These are phyloP conservation scores for Phytophthora meadii DNA, from an alignment of 352 stramenopile genomes.

Conservation along the genomic window DNA sequence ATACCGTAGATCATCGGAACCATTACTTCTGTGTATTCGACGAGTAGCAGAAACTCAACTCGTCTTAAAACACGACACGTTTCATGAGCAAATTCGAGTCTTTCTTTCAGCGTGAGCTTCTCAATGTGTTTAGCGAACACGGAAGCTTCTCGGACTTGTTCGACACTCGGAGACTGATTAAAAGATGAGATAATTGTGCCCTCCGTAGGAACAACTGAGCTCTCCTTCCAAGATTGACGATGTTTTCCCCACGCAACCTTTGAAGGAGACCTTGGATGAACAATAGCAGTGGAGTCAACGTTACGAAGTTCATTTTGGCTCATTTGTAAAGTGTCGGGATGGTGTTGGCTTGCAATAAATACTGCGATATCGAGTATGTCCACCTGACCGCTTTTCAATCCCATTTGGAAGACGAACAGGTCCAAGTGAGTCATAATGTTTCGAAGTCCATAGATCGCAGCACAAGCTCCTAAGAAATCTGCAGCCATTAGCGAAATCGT, in stretches of 20 bases:
- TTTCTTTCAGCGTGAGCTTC: conserved; percentile 11
- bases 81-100: conserved; percentile 32
- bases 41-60: conserved; percentile 38
- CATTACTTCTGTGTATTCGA: conserved; percentile 49
- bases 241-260: conserved; percentile 14
- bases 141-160: too few species aligned
- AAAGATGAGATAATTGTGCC: too few species aligned
- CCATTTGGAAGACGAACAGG: conserved; percentile 17
- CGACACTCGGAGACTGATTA: too few species aligned
- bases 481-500: conserved; percentile 30
- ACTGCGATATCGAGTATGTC: conserved; percentile 18
- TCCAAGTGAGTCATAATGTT: conserved; percentile 18
- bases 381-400: conserved; percentile 3
- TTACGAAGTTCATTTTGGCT: too few species aligned
- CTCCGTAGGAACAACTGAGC: neutral
- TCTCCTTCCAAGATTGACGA: conserved; percentile 6
- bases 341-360: conserved; percentile 15
- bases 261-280: conserved; percentile 5
- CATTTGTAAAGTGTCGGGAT: conserved; percentile 5
- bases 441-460: conserved; percentile 11
- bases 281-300: neutral
- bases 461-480: conserved; percentile 29
- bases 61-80: conserved; percentile 41
- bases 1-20: conserved; percentile 41
- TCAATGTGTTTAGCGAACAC: conserved; percentile 1